These are phyloP conservation scores for Fusarium guadeloupense DNA, from an alignment of 2,329 filamentous ascomycete genomes.

Conservation along the genomic window DNA sequence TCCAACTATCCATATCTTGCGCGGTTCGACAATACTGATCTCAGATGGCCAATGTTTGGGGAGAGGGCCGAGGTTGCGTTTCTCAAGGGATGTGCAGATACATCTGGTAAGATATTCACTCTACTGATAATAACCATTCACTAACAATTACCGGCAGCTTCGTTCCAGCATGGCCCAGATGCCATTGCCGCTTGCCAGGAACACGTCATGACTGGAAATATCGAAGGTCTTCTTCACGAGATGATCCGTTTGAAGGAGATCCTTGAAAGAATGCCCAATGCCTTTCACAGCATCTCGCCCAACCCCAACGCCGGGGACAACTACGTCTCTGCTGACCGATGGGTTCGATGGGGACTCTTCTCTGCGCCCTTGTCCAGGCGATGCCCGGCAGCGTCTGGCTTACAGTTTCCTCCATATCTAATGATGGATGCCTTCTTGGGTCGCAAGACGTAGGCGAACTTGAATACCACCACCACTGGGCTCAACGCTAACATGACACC, in stretches of 20 bases:
- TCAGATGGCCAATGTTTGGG: constrained; percentile 64
- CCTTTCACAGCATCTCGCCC: constrained; percentile 63
- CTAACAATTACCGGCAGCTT: constrained; percentile 41
- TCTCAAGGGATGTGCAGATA: constrained; percentile 60
- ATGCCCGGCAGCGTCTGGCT: constrained; percentile 60
- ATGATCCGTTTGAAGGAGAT: constrained; percentile 63
- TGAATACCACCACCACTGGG: rapidly evolving
- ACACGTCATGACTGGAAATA: constrained; percentile 61
- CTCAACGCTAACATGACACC: constrained; percentile 45
- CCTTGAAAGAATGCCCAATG: constrained; percentile 62
- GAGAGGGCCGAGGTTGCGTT: constrained; percentile 62
- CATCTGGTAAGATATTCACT: constrained; percentile 36
- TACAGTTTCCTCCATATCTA: constrained; percentile 63
- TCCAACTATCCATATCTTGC: constrained; percentile 61
- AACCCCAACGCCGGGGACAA: constrained; percentile 63
- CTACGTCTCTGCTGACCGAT: constrained; percentile 58
- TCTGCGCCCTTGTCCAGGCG: constrained; percentile 60
- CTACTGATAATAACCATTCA: rapidly evolving
- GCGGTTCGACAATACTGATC: constrained; percentile 62
- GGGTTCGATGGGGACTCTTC: constrained; percentile 62
- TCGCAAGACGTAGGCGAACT: constrained; percentile 48
- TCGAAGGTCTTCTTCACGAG: constrained; percentile 60
- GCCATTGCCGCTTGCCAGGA: constrained; percentile 64
- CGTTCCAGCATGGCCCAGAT: constrained; percentile 61
- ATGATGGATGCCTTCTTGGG: constrained; percentile 66